phyloP scores from a whole-genome alignment of 2,329 filamentous ascomycete species.

The Penicillium capsulatum region DNA sequence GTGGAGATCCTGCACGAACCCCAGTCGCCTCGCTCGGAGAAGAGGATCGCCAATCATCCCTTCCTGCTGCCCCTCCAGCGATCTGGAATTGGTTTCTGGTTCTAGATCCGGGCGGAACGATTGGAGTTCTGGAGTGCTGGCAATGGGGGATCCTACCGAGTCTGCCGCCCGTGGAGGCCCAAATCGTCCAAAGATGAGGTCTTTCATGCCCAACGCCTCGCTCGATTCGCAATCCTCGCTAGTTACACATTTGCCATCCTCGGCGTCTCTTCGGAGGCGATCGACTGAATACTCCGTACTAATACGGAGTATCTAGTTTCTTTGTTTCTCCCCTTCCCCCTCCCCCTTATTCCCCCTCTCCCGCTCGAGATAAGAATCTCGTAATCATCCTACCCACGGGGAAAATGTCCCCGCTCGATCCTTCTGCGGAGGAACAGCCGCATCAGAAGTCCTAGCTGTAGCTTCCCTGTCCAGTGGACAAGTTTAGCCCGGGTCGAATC shows the following conservation, averaged over 20 bases:
- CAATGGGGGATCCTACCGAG: conserved; percentile 1
- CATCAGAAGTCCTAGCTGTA: not conserved
- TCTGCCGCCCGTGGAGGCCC: conserved; percentile 12
- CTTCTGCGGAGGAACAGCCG: too few relatives aligned
- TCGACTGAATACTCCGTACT: too few relatives aligned
- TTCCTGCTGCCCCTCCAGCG: conserved; percentile 9
- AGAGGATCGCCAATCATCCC: conserved; percentile 16
- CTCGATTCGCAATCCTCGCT: conserved; percentile 10
- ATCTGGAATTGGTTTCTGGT: conserved; percentile 5
- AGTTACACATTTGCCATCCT: not conserved
- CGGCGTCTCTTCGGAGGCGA: too few relatives aligned
- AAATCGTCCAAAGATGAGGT: conserved; percentile 12
- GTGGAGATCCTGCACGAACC: conserved; percentile 20
- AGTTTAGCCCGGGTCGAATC: not conserved
- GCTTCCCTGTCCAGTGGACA: not conserved
- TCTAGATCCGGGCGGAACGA: conserved; percentile 5
- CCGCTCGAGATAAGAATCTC: too few relatives aligned
- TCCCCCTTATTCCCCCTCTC: too few relatives aligned
- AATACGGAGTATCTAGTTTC: too few relatives aligned
- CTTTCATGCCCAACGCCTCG: conserved; percentile 26
- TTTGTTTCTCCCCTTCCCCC: too few relatives aligned
- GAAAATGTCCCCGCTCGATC: too few relatives aligned
- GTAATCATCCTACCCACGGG: too few relatives aligned
- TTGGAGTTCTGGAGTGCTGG: too few relatives aligned
- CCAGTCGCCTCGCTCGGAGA: conserved; percentile 12